Conservation (phyloP, 805 yeast genomes). For the Sugiyamaella americana region DNA sequence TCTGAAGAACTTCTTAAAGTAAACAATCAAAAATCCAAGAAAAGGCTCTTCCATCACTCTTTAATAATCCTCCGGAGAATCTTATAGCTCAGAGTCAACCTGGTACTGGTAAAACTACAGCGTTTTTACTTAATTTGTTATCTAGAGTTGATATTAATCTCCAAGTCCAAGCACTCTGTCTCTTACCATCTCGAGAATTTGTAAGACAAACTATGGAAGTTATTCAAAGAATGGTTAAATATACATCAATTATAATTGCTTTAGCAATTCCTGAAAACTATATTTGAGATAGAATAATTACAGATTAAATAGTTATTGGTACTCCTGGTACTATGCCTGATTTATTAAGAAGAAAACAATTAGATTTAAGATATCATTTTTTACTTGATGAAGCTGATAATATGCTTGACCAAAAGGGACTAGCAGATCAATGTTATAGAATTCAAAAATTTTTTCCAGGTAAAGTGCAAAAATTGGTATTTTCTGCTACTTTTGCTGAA, state of each 20-base stretch:
- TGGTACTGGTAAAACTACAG: constrained; percentile 98
- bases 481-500: constrained; percentile 92
- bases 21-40: constrained; percentile 98
- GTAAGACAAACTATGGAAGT: constrained; percentile 96
- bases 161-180: constrained; percentile 73
- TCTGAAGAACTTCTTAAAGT: constrained; percentile 72
- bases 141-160: constrained; percentile 68
- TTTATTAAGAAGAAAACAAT: constrained; percentile 53
- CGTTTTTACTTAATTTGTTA: constrained; percentile 90
- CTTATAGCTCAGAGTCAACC: constrained; percentile 98
- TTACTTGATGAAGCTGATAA: constrained; percentile 97
- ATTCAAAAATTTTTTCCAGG: constrained; percentile 68
- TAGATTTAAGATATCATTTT: constrained; percentile 53
- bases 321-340: constrained; percentile 86
- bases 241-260: constrained; percentile 67
- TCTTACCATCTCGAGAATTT: constrained; percentile 92
- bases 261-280: constrained; percentile 74
- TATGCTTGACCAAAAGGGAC: constrained; percentile 86
- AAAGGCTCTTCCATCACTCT: constrained; percentile 82
- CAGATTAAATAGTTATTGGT: constrained; percentile 77
- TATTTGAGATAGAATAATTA: constrained; percentile 27
- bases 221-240: constrained; percentile 83
- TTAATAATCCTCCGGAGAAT: constrained; percentile 76
- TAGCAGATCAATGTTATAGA: constrained; percentile 84
- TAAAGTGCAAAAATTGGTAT: constrained; percentile 71